Base-by-base conservation (phyloP, 1,284 basidiomycete genomes). In the Rhodotorula glutinis region DNA sequence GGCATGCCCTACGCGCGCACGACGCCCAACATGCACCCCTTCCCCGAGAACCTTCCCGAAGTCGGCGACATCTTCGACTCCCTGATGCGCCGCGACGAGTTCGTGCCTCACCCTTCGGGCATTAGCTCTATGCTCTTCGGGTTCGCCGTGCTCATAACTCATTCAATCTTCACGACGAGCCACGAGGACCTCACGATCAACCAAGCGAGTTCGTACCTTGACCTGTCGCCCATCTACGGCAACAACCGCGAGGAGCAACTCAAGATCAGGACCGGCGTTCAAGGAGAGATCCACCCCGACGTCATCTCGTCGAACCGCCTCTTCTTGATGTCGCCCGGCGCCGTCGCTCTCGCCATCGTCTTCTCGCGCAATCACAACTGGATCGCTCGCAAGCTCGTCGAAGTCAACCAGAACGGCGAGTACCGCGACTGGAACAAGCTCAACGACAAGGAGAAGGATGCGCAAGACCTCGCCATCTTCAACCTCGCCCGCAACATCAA, bases 61-160 rank as follows among this genome's bases (percentile, higher is more conserved):
- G 79, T 89, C 16, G 88, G 87, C 9, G 80, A 91, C 16, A 79
- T 92, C 27, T 92, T 90, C 62, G 89, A 92, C 76, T 85, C 87
- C 1, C 84, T 92, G 13, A 80, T 89, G 63, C 85, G 81, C 74
- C 66, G 76, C 33, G 65, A 73, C 41, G 62, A 90, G 87, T 90
- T 90, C 75, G 82, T 83, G 4, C 80, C 85, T 64, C 90, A 92
- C 74, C 90, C 90, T 5, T 87, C 85, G 8, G 90, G 90, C 0
- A 82, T 89, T 60, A 87, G 85, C 16, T 83, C 40, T 11, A 14
- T 27, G 17, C 49, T 40, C n/a, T 55, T 40, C 9, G 10, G 38
- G 17, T 25, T 16, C 73, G 90, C 90, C 13, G 83, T 89, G 73
- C 79, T 90, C 63, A 82, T 91, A 69, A 90, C 88, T 71, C 89